Base-by-base conservation (phyloP, 768 basidiomycete genomes). In the Phylloporus rhodoxanthus region DNA sequence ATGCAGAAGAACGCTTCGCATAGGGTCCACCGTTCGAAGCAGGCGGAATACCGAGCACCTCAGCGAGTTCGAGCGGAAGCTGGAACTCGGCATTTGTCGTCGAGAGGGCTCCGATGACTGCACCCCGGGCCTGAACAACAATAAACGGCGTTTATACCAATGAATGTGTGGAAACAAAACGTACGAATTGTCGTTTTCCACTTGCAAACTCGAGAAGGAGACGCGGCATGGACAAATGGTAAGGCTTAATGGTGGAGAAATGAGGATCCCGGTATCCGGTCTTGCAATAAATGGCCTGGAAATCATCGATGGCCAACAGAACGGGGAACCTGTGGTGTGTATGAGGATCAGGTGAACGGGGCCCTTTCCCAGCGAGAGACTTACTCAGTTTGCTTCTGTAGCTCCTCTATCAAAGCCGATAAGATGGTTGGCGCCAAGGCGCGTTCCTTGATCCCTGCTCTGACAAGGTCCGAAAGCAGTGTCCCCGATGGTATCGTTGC, bases 281-380 rank as follows among this genome's bases (percentile, higher is more conserved):
- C 38, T 68, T 71, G 61, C 78, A 72, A 59, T 88, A 91, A 21
- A 96, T 66, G 0, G 89, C 76, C 64, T 95, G 93, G 64, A 90
- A 81, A 57, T 95, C 92, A 56, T 96, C 93, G 1, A 94, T 73
- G 0, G 91, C 92, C 26, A 94, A 70, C 6, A 96, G 63, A 2
- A 95, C 85, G 0, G 91, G 91, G 58, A 75, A 71, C 38, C 90
- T 92, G 51, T 9, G 46, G 19, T 43, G 43, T 21, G 15, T 45
- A 47, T 45, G 40, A 33, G 19, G 34, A 43, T 19, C 14, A 21
- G 30, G 29, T 15, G 4, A 14, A n/a, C 17, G 9, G 1, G 8
- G 33, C 26, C 26, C 26, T 8, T n/a, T 32, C 15, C 3, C 34
- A 20, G 4, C 5, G 3, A 21, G 17, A 1, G 21, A 66, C 80